Percentiles rank a stretch among this genome's conserved stretches.
Conservation (phyloP, 176 grass and related monocot genomes). For the Urochloa ruziziensis region DNA sequence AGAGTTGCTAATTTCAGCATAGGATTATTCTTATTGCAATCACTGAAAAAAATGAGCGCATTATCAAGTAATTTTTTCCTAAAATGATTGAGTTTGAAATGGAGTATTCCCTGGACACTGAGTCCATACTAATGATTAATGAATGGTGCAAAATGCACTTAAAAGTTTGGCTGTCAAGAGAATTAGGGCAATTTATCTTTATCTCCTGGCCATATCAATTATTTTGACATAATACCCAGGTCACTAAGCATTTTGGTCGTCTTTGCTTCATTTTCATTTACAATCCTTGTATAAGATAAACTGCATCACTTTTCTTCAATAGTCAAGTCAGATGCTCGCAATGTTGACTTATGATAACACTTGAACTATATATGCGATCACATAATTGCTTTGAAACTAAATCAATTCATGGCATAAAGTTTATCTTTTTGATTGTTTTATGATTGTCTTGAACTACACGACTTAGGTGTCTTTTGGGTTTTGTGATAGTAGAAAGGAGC, state of each 20-base stretch:
- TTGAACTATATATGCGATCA: not conserved
- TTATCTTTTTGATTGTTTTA: not conserved
- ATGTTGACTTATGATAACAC: not conserved
- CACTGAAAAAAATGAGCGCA: conserved; percentile 2
- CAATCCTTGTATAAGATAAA: not conserved
- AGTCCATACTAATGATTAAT: not conserved
- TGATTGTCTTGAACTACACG: not conserved
- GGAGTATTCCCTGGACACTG: not conserved
- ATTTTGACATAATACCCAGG: not conserved
- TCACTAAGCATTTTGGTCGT: not conserved
- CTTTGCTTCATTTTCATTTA: conserved; percentile 7
- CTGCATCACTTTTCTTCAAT: not conserved
- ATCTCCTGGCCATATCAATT: not conserved
- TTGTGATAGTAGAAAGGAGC: not conserved
- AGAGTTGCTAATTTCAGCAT: conserved; percentile 24
- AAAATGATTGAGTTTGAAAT: conserved; percentile 7
- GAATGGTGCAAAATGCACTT: not conserved
- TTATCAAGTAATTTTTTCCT: not conserved
- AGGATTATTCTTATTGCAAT: not conserved
- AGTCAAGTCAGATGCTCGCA: conserved; percentile 3
- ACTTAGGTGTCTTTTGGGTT: not conserved
- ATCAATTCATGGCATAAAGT: not conserved
- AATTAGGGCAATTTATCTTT: conserved; percentile 14
- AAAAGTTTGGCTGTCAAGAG: not conserved
- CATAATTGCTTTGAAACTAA: not conserved